Evolutionary conservation across 2,329 filamentous ascomycete species (phyloP).

Genomic region (Exophiala calicioides): DNA sequence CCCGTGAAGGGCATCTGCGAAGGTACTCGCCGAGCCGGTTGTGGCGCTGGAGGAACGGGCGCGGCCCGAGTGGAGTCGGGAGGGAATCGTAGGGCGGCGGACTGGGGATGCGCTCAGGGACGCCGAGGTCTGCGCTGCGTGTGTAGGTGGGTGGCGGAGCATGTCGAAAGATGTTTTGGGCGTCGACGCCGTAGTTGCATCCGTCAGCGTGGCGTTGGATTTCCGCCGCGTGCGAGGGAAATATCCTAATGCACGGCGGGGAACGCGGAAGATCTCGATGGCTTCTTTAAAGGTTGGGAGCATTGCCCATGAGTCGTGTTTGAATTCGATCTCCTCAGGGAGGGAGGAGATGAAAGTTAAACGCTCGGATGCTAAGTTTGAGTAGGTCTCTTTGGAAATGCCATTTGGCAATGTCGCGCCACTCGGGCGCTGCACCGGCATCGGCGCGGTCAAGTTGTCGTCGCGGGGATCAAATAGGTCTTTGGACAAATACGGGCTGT

Average conservation of each 20-base stretch:
- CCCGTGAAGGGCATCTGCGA: constrained; percentile 68
- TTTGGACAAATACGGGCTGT: constrained; percentile 25
- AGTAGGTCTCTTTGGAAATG: constrained; percentile 1
- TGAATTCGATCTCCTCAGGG: constrained; percentile 66
- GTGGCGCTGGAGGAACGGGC: constrained; percentile 31
- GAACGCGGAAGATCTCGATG: constrained; percentile 82
- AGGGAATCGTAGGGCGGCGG: constrained; percentile 35
- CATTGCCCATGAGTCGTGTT: constrained; percentile 84
- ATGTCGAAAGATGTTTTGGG: constrained; percentile 31
- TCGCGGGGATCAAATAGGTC: constrained; percentile 20
- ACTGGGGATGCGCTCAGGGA: constrained; percentile 37
- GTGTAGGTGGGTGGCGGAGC: constrained; percentile 34
- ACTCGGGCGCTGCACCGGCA: background rate
- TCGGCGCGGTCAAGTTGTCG: constrained; percentile 2
- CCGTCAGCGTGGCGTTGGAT: constrained; percentile 66
- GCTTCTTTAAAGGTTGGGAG: constrained; percentile 70
- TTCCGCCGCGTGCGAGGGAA: constrained; percentile 90
- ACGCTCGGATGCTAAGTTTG: constrained; percentile 20
- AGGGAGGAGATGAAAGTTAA: constrained; percentile 18
- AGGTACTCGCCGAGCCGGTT: constrained; percentile 40
- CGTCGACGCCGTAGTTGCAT: constrained; percentile 41
- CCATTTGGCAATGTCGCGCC: constrained; percentile 5
- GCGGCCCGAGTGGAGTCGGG: constrained; percentile 33
- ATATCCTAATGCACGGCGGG: constrained; percentile 78
- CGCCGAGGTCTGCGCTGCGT: constrained; percentile 34